Evolutionary conservation across 2,329 filamentous ascomycete species (phyloP).

Genomic region (Talaromyces sp.): DNA sequence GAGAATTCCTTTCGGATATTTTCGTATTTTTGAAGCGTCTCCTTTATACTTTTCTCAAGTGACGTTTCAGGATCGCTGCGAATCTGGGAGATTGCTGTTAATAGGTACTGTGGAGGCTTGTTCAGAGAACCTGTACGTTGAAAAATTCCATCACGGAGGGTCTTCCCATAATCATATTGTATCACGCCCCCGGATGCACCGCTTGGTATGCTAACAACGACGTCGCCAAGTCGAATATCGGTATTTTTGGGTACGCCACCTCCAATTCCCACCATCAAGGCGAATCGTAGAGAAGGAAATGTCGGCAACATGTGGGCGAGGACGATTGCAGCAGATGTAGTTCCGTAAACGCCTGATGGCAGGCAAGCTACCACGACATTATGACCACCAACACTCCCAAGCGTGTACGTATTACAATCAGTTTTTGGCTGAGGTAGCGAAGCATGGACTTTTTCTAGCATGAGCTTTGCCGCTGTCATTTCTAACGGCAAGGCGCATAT

Average conservation of each 20-base stretch:
- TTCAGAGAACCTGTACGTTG: conserved; percentile 14
- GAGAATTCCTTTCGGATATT: neutral
- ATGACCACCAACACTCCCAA: conserved; percentile 19
- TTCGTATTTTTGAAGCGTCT: neutral
- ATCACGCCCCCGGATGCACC: neutral
- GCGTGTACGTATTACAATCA: conserved; percentile 20
- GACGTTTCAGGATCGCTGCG: neutral
- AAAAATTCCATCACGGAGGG: neutral
- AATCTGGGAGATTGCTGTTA: conserved; percentile 5
- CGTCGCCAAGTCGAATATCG: conserved; percentile 18
- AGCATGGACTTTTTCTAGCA: conserved; percentile 17
- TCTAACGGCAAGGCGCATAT: conserved; percentile 12
- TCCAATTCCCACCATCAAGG: conserved; percentile 22
- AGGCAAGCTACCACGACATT: conserved; percentile 17
- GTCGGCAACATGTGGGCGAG: conserved; percentile 19
- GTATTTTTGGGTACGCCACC: conserved; percentile 19
- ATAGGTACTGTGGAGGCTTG: conserved; percentile 13
- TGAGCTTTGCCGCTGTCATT: conserved; percentile 17
- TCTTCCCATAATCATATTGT: conserved; percentile 10
- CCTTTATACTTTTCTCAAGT: neutral
- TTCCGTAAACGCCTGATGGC: conserved; percentile 18
- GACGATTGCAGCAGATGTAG: conserved; percentile 18
- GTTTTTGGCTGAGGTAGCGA: neutral
- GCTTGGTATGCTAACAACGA: conserved; percentile 1
- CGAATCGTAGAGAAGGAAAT: conserved; percentile 20